Evolutionary conservation across 257 asterid species (phyloP).

Genomic region (Leonotis leonurus): DNA sequence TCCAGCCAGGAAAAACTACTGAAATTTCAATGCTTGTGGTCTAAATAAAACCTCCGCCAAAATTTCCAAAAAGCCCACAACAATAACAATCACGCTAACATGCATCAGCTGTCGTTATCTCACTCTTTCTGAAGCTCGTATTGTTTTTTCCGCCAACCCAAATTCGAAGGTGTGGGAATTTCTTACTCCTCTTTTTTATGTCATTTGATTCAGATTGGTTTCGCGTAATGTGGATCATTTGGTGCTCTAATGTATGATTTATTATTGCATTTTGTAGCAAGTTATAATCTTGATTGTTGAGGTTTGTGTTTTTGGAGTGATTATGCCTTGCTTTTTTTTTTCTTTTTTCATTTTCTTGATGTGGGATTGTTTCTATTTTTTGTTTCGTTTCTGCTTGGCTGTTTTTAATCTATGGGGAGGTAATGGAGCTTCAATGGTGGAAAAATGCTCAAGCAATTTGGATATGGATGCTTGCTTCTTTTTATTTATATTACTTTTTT

Average conservation of each 20-base stretch:
- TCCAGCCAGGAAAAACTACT: slow-evolving; percentile 2
- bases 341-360: slow-evolving; percentile 4
- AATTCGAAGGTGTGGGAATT: neutral
- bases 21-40: slow-evolving; percentile 19
- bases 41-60: slow-evolving; percentile 14
- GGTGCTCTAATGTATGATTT: neutral
- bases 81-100: neutral
- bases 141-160: slow-evolving; percentile 36
- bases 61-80: slow-evolving; percentile 13
- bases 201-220: neutral
- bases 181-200: neutral
- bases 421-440: neutral
- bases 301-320: slow-evolving; percentile 12
- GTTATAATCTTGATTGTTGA: neutral
- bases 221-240: slow-evolving; percentile 23
- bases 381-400: neutral
- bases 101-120: neutral
- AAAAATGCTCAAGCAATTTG: neutral
- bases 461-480: slow-evolving; percentile 7
- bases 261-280: slow-evolving; percentile 5
- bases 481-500: neutral
- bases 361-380: slow-evolving; percentile 8
- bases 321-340: neutral
- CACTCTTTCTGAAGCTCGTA: neutral
- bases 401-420: neutral